Evolutionary conservation across 148 eudicot genomes (phyloP).

Genomic region (Tetragonia tetragonoides): DNA sequence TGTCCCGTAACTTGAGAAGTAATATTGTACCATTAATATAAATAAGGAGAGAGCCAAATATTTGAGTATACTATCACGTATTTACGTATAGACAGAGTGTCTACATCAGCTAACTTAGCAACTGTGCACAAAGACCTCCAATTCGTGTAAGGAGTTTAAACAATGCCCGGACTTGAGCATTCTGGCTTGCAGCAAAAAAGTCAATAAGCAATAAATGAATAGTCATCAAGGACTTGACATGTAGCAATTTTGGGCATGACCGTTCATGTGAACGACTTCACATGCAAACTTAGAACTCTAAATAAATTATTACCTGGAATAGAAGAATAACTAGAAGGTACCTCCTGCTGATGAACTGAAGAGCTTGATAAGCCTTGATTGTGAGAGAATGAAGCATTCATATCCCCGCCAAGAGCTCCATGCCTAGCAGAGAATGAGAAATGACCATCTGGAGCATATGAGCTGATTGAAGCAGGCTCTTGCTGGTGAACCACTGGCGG

Average conservation of each 20-base stretch:
- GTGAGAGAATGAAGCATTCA: constrained; percentile 45
- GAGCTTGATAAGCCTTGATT: constrained; percentile 52
- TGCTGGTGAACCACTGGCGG: constrained; percentile 42
- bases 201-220: constrained; percentile 7
- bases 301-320: constrained; percentile 78
- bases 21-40: not conserved
- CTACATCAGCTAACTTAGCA: not conserved
- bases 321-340: constrained; percentile 99
- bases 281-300: constrained; percentile 47
- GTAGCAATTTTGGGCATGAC: constrained; percentile 8
- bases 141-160: constrained; percentile 5
- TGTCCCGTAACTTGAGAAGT: not conserved
- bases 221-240: constrained; percentile 3
- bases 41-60: not conserved
- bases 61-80: not conserved
- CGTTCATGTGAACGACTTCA: constrained; percentile 35
- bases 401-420: constrained; percentile 47
- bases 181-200: not conserved
- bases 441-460: constrained; percentile 57
- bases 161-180: not conserved
- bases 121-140: constrained; percentile 1
- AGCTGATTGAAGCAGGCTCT: constrained; percentile 48
- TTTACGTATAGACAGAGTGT: not conserved
- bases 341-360: constrained; percentile 97
- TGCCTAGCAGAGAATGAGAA: constrained; percentile 48